Conservation (phyloP, 257 asterid genomes). For the Asclepias syriaca region DNA sequence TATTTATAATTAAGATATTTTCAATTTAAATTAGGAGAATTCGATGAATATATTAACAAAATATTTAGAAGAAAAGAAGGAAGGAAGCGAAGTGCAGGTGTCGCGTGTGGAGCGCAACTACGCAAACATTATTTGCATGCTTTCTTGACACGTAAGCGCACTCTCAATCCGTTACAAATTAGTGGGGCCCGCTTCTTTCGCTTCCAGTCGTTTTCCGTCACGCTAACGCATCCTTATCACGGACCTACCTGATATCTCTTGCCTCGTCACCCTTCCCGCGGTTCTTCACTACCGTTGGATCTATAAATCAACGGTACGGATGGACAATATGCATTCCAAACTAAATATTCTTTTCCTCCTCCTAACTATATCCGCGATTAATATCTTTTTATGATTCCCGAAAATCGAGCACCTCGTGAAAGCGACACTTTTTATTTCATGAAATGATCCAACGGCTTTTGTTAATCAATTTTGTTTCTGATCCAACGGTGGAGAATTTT, state of each 20-base stretch:
- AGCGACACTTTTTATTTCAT: constrained; percentile 16
- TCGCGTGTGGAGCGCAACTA: constrained; percentile 38
- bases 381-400: not conserved
- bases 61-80: too few relatives aligned
- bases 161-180: not conserved
- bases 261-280: too few relatives aligned
- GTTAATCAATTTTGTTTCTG: not conserved
- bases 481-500: constrained; percentile 13
- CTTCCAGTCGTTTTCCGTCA: constrained; percentile 31
- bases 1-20: too few relatives aligned
- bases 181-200: constrained; percentile 20
- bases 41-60: too few relatives aligned
- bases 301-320: constrained; percentile 25
- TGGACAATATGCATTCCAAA: constrained; percentile 8
- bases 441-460: constrained; percentile 15
- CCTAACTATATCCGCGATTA: not conserved
- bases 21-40: too few relatives aligned
- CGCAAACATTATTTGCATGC: constrained; percentile 24
- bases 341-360: constrained; percentile 23
- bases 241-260: constrained; percentile 5
- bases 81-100: constrained; percentile 15
- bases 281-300: constrained; percentile 27
- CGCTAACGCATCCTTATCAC: constrained; percentile 35
- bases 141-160: constrained; percentile 49
- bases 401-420: constrained; percentile 34